Conservation (phyloP, 1,139 yeast genomes). For the Nakaseomyces nivariensis region DNA sequence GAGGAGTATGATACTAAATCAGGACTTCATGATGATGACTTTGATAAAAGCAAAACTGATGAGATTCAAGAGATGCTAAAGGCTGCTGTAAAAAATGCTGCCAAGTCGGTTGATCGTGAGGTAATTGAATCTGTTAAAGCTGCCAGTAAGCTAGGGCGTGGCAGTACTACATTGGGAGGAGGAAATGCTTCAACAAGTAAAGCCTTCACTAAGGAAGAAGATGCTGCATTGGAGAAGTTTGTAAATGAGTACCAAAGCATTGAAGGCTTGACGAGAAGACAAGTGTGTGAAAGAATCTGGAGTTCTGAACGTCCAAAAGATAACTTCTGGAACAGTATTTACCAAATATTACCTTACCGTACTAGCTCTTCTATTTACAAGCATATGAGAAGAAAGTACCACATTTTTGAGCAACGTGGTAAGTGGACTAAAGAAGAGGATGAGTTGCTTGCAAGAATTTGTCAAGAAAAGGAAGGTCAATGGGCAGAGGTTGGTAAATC, state of each 20-base stretch:
- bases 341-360: constrained; percentile 69
- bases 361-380: constrained; percentile 84
- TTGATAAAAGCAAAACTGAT: background rate
- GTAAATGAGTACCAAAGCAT: constrained; percentile 58
- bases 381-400: constrained; percentile 83
- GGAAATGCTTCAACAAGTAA: constrained; percentile 27
- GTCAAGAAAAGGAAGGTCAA: constrained; percentile 62
- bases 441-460: constrained; percentile 48
- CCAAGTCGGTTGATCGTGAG: constrained; percentile 15
- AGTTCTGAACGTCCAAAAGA: constrained; percentile 74
- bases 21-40: background rate
- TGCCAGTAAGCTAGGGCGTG: background rate
- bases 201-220: constrained; percentile 44
- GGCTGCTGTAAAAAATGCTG: constrained; percentile 27
- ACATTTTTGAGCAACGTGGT: constrained; percentile 76
- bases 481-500: constrained; percentile 76
- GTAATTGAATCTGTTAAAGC: constrained; percentile 2
- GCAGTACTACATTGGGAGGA: constrained; percentile 9
- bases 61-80: constrained; percentile 13
- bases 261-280: constrained; percentile 51
- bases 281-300: constrained; percentile 81
- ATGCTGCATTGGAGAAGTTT: constrained; percentile 59
- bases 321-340: constrained; percentile 76
- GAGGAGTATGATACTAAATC: constrained; percentile 9
- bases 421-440: constrained; percentile 85